phyloP scores from a whole-genome alignment of 2,329 filamentous ascomycete species.

The Pseudocercospora fijiensis region DNA sequence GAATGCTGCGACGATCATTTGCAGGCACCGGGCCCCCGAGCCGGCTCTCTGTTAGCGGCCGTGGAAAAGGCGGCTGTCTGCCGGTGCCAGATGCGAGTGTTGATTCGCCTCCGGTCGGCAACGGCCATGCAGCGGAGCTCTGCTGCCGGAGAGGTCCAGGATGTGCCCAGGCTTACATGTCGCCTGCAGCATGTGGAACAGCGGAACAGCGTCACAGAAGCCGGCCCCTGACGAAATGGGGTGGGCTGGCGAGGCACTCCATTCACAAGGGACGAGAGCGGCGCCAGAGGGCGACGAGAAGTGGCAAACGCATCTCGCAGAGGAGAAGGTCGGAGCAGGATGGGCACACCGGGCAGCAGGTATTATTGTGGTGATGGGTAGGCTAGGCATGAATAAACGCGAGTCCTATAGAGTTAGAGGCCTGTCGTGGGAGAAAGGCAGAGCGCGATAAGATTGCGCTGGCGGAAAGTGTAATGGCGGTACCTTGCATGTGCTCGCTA shows the following conservation, averaged over 20 bases:
- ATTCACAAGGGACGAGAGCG: neutral
- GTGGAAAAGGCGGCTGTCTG: neutral
- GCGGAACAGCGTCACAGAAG: slow-evolving; percentile 1
- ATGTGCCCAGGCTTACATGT: neutral
- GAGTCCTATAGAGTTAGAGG: neutral
- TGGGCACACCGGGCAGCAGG: neutral
- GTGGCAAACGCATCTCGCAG: neutral
- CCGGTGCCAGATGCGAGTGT: neutral
- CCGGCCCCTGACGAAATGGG: neutral
- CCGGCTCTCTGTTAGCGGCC: slow-evolving; percentile 3
- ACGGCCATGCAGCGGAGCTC: slow-evolving; percentile 6
- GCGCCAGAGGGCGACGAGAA: neutral
- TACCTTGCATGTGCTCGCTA: slow-evolving; percentile 2
- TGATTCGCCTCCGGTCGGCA: neutral
- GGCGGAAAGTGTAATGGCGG: neutral
- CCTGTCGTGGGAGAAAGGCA: neutral
- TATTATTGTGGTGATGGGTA: too few species aligned
- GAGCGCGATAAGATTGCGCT: neutral
- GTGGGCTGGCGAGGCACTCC: neutral
- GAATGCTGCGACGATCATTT: neutral
- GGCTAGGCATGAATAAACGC: neutral
- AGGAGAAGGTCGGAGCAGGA: slow-evolving; percentile 1
- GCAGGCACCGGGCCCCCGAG: neutral
- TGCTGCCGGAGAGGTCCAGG: slow-evolving; percentile 3
- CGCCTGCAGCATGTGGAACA: neutral